Evolutionary conservation across 192 early-diverging fungal species (phyloP), one percentile per base, ranked within the genome.

Genomic region (Linnemannia zychae): DNA sequence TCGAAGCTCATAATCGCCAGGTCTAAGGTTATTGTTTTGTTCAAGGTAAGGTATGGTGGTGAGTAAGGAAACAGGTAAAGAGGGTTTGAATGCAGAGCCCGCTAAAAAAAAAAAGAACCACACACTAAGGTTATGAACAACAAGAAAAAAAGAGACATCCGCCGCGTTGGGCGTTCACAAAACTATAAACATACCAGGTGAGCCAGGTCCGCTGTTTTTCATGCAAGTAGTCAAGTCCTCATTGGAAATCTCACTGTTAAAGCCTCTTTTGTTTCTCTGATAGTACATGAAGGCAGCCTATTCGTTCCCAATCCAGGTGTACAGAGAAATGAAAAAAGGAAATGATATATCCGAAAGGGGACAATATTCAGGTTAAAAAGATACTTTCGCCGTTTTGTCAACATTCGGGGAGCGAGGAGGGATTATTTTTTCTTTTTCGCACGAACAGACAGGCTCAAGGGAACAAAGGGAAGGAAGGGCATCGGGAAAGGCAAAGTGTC

Each of bases 201-300:
- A 87, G 7, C 94, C 94, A 0, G 94, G 94, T 20, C 84, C 80
- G 74, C 81, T 68, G 71, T 95, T 95, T 38, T 91, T 90, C 94
- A 95, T 95, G 52, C 91, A 92, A 31, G 88, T 84, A 16, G 31
- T 44, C 5, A 93, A 72, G 24, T 94, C 93, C 20, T 89, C 78
- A 36, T 71, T 47, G 0, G 84, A 69, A 76, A 90, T 84, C 7
- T 76, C 46, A 22, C 33, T 47, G 22, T 79, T 81, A 3, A 81
- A 47, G 12, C 92, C 91, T 50, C 94, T 87, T 37, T 79, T 73
- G n/a, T 88, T 82, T 69, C 82, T 81, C 66, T 90, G 90, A 67
- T 93, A 87, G 74, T 92, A 90, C 89, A 95, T 93, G 71, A 95
- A 92, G 28, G 94, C 94, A 7, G 93, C 91, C 82, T 84, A 34